A percentile compares a stretch with the other conserved stretches of the same genome.
These are phyloP conservation scores for Volvox reticuliferus DNA, from an alignment of 139 green algal genomes.

Conservation along the genomic window DNA sequence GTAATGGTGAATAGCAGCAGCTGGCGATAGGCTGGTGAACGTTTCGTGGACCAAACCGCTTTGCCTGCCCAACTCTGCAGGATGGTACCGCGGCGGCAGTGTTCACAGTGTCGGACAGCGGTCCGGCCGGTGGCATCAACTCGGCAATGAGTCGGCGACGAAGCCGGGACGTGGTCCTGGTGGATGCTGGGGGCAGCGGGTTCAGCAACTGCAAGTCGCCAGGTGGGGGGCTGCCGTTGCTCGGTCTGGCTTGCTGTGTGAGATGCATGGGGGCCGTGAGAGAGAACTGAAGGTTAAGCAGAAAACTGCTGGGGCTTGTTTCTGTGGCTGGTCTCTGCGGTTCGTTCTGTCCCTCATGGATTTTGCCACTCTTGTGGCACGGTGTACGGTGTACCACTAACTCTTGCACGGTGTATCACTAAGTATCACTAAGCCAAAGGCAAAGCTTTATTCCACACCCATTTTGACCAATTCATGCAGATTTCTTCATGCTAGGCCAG, in stretches of 20 bases:
- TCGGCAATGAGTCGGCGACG: slow-evolving; percentile 15
- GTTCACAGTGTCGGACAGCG: background rate
- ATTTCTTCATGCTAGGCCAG: slow-evolving; percentile 15
- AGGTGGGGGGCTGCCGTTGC: background rate
- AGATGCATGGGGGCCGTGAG: too few relatives aligned
- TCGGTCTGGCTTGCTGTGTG: background rate
- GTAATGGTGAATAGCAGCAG: background rate
- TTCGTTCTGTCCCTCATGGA: too few relatives aligned
- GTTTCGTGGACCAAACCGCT: background rate
- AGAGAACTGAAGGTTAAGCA: too few relatives aligned
- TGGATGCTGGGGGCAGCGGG: slow-evolving; percentile 22
- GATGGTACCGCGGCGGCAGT: slow-evolving; percentile 12
- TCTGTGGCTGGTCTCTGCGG: too few relatives aligned
- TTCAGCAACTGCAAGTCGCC: background rate
- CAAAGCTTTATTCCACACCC: background rate
- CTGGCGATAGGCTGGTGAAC: background rate
- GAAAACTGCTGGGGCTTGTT: too few relatives aligned
- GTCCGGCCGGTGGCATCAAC: background rate
- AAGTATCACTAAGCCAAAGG: too few relatives aligned
- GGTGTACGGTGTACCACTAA: too few relatives aligned
- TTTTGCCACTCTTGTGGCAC: too few relatives aligned
- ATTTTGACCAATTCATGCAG: background rate
- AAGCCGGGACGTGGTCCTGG: slow-evolving; percentile 13
- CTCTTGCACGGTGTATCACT: too few relatives aligned
- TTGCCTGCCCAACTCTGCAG: background rate